phyloP scores from a whole-genome alignment of 331 rosid species.

The Erythrophleum ivorense region DNA sequence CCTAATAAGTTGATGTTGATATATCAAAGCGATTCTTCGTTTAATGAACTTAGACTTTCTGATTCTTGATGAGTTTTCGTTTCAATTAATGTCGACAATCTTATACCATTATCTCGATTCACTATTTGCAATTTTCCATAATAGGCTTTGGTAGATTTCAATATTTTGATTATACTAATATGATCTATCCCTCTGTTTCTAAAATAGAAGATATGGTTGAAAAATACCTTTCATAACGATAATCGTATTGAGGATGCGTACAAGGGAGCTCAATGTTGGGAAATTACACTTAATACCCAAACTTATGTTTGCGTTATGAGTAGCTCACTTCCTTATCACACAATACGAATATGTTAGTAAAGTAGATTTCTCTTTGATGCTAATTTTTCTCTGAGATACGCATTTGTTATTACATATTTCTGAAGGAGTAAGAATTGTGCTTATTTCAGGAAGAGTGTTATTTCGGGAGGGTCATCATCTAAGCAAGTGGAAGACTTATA shows the following conservation, averaged over 20 bases:
- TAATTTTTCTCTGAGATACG: neutral
- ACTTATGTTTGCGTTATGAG: neutral
- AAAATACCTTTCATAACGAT: neutral
- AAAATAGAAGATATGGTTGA: neutral
- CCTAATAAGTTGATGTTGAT: neutral
- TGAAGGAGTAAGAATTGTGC: conserved; percentile 12
- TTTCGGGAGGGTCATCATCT: conserved; percentile 44
- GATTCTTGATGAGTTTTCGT: neutral
- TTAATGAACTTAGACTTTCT: conserved; percentile 21
- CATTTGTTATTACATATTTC: neutral
- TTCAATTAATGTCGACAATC: neutral
- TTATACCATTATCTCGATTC: neutral
- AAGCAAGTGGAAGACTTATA: conserved; percentile 40
- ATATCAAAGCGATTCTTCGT: no score
- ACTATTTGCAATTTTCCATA: neutral
- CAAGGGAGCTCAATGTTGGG: neutral
- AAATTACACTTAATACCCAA: neutral
- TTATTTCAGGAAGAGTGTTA: conserved; percentile 47
- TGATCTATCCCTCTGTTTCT: neutral
- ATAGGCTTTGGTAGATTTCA: neutral
- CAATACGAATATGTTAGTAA: neutral
- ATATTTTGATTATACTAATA: neutral
- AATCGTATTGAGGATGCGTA: neutral
- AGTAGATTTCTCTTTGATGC: neutral
- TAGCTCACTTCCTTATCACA: neutral